These are phyloP conservation scores for Bifiguratus adelaidae DNA, from an alignment of 192 early-diverging fungal genomes.

Conservation along the genomic window DNA sequence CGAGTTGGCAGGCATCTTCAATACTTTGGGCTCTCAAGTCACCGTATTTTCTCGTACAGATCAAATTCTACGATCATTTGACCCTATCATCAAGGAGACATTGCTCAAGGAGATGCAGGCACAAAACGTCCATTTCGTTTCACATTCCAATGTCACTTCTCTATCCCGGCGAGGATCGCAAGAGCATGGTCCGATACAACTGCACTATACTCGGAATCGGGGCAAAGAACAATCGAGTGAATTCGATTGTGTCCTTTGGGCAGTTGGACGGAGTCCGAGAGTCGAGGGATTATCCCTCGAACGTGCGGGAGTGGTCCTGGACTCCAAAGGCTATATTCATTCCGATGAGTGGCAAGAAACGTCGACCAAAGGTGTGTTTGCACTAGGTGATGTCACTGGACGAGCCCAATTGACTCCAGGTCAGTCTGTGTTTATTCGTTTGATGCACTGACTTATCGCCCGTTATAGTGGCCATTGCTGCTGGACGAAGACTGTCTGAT, in stretches of 20 bases:
- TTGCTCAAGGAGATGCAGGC: constrained; percentile 67
- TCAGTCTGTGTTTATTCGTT: no score
- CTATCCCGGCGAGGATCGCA: constrained; percentile 32
- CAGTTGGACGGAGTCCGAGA: constrained; percentile 79
- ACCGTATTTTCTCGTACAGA: constrained; percentile 78
- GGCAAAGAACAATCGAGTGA: constrained; percentile 35
- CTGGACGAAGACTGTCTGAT: constrained; percentile 82
- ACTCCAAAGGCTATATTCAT: constrained; percentile 61
- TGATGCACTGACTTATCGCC: no score
- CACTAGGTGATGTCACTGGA: constrained; percentile 94
- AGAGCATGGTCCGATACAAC: constrained; percentile 37
- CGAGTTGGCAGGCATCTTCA: constrained; percentile 91
- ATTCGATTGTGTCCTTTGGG: constrained; percentile 86
- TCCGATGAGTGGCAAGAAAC: constrained; percentile 89
- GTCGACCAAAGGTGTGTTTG: constrained; percentile 51
- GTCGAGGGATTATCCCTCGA: constrained; percentile 58
- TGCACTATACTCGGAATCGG: constrained; percentile 27
- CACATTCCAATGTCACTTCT: constrained; percentile 47
- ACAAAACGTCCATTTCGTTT: constrained; percentile 71
- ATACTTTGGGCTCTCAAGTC: constrained; percentile 76
- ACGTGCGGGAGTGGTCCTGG: constrained; percentile 45
- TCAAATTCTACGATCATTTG: constrained; percentile 81
- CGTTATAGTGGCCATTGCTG: constrained; percentile 91
- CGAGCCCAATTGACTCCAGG: constrained; percentile 84
- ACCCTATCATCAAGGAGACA: constrained; percentile 68